Base-by-base conservation (phyloP, 768 basidiomycete genomes). In the Psilocybe cyanescens region DNA sequence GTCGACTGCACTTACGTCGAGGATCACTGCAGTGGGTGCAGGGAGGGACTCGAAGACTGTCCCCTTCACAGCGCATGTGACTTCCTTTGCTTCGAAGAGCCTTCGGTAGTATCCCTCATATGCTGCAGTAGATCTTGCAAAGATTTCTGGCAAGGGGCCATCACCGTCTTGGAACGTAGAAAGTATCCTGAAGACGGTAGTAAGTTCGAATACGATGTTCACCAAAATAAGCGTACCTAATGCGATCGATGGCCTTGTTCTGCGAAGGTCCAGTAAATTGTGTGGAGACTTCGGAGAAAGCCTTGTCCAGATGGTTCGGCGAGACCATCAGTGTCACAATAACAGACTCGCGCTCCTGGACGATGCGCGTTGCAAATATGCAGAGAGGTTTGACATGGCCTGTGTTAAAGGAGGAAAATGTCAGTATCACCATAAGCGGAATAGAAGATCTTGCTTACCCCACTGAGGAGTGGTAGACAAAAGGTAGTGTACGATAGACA, bases 51-150 rank as follows among this genome's bases (percentile, higher is more conserved):
- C 61, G 24, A 62, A 58, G 16, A 58, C 57, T 29, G 56, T 58
- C 12, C 61, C 61, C 14, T 48, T 58, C 14, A 54, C 35, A 19
- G 61, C 51, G 28, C 61, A 62, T 12, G 57, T 58, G 12, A 62
- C 37, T 9, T 39, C 16, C 39, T 58, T 48, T 37, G 39, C 56
- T 16, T 47, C 41, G 11, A 31, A 28, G n/a, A 62, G 41, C 5
- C 5, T 5, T 44, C 41, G 41, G n/a, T 44, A 44, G 41, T 44
- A 31, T 16, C 30, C 16, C 28, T 50, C 31, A 48, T 55, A 60
- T 16, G 59, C 46, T 3, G 46, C 30, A 11, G 53, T 30, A 19
- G 55, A 60, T 17, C 31, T 39, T 29, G 47, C 53, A 5, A 37
- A 31, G 11, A 55, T 9, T 35, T 44, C 28, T 48, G 28, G 46